Evolutionary conservation across 2,329 filamentous ascomycete genomes (phyloP).

Genomic region (Cladosporium phlei): DNA sequence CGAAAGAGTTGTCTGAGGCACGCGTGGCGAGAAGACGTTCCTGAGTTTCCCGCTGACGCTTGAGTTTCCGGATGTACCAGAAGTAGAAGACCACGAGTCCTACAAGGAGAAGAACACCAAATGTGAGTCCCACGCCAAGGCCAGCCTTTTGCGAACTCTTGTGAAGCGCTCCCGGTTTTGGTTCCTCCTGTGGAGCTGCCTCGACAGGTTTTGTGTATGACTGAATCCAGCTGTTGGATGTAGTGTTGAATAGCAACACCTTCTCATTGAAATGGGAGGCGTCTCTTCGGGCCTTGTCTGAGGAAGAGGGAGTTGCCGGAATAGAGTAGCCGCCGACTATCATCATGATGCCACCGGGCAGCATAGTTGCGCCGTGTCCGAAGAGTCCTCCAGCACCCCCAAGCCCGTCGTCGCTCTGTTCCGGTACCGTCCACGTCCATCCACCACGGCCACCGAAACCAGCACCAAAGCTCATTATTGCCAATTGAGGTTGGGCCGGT

Average conservation of each 20-base stretch:
- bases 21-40: slow-evolving; percentile 49
- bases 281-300: slow-evolving; percentile 25
- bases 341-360: slow-evolving; percentile 59
- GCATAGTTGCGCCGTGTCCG: slow-evolving; percentile 58
- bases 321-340: slow-evolving; percentile 56
- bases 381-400: slow-evolving; percentile 49
- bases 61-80: slow-evolving; percentile 42
- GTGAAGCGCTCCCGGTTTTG: slow-evolving; percentile 33
- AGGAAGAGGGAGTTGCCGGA: slow-evolving; percentile 32
- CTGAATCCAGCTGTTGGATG: slow-evolving; percentile 54
- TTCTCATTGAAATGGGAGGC: slow-evolving; percentile 35
- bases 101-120: slow-evolving; percentile 41
- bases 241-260: slow-evolving; percentile 57
- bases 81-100: slow-evolving; percentile 42
- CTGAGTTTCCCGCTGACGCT: slow-evolving; percentile 39
- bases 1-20: slow-evolving; percentile 34
- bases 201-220: slow-evolving; percentile 47
- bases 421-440: slow-evolving; percentile 68
- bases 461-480: slow-evolving; percentile 67
- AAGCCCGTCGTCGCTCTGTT: slow-evolving; percentile 41
- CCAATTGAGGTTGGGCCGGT: slow-evolving; percentile 76
- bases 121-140: slow-evolving; percentile 41
- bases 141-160: slow-evolving; percentile 44
- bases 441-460: slow-evolving; percentile 59
- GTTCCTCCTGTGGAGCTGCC: neutral